phyloP scores from a whole-genome alignment of 306 rosid genomes.

The Rosa chinensis region DNA sequence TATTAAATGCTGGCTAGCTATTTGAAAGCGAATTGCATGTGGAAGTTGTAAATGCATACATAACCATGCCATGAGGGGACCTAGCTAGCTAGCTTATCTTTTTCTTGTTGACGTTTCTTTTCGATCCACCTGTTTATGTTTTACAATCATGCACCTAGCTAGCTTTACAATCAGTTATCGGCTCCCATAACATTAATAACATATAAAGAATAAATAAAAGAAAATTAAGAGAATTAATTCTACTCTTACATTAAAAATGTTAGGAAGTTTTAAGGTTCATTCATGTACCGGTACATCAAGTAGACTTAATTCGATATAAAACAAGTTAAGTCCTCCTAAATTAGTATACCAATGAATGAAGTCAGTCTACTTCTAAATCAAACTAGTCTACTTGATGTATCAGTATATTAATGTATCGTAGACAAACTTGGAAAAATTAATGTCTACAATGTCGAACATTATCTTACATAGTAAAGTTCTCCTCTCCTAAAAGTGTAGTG shows the following conservation, averaged over 20 bases:
- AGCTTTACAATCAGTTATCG: not conserved
- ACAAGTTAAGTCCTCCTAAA: too few relatives aligned
- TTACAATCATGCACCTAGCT: not conserved
- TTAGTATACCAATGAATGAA: too few relatives aligned
- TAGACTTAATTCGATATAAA: too few relatives aligned
- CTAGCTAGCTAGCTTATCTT: constrained; percentile 17
- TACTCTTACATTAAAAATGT: not conserved
- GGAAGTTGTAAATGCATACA: constrained; percentile 51
- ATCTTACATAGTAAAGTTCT: too few relatives aligned
- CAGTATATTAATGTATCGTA: too few relatives aligned
- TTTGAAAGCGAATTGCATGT: constrained; percentile 58
- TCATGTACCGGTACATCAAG: too few relatives aligned
- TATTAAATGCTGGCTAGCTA: not conserved
- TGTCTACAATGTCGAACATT: too few relatives aligned
- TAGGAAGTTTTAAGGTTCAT: too few relatives aligned
- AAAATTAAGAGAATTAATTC: not conserved
- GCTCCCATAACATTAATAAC: not conserved
- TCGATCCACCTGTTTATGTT: not conserved
- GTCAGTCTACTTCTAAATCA: too few relatives aligned
- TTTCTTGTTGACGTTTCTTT: not conserved
- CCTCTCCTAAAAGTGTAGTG: too few relatives aligned
- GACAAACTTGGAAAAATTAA: too few relatives aligned
- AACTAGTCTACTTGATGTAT: too few relatives aligned
- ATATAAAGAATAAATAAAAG: not conserved
- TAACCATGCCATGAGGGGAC: constrained; percentile 23